These are phyloP conservation scores for Septoria linicola DNA, from an alignment of 2,329 filamentous ascomycete genomes.

Conservation along the genomic window DNA sequence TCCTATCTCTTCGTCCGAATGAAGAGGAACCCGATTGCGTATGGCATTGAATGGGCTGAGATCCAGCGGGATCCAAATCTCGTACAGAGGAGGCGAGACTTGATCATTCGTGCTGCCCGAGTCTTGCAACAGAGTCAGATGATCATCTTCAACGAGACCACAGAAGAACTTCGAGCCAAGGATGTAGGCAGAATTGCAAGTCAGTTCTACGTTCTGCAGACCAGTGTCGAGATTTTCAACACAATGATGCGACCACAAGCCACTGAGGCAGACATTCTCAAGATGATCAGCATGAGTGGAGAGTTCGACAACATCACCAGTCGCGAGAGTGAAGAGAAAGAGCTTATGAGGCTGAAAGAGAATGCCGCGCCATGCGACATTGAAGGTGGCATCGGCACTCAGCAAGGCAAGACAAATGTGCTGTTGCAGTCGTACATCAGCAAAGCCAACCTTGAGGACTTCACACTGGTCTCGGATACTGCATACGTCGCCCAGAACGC, in stretches of 20 bases:
- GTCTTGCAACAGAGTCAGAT: constrained; percentile 92
- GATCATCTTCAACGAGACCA: constrained; percentile 97
- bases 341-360: constrained; percentile 71
- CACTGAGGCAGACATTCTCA: constrained; percentile 86
- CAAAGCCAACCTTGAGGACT: constrained; percentile 82
- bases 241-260: constrained; percentile 83
- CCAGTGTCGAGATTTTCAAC: constrained; percentile 95
- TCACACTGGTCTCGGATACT: constrained; percentile 85
- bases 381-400: constrained; percentile 61
- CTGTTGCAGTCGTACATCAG: constrained; percentile 93
- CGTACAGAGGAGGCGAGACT: constrained; percentile 77
- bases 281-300: constrained; percentile 96
- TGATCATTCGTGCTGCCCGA: constrained; percentile 84
- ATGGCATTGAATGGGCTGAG: constrained; percentile 94
- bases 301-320: constrained; percentile 98
- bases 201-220: constrained; percentile 93
- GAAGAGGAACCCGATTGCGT: constrained; percentile 84
- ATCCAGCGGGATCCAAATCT: constrained; percentile 83
- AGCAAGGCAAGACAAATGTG: constrained; percentile 94
- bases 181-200: constrained; percentile 95
- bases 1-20: constrained; percentile 97
- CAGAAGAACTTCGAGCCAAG: constrained; percentile 88
- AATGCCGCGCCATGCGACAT: constrained; percentile 76
- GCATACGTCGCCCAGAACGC: constrained; percentile 96
- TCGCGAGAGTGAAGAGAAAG: constrained; percentile 83